These are phyloP conservation scores for Aspergillus thermomutatus DNA, from an alignment of 2,329 filamentous ascomycete genomes.

Conservation along the genomic window DNA sequence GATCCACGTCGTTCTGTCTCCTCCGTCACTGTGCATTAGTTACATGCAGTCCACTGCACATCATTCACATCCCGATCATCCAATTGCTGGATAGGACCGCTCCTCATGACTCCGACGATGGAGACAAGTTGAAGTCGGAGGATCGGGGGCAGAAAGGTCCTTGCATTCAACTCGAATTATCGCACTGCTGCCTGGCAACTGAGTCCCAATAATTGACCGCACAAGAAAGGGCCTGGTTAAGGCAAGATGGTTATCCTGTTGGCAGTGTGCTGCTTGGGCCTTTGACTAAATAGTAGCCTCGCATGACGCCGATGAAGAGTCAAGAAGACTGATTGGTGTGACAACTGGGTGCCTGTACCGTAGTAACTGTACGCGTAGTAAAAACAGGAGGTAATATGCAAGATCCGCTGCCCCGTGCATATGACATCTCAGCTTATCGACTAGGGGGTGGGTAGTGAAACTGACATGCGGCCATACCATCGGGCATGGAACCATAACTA, in stretches of 20 bases:
- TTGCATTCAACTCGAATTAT: neutral
- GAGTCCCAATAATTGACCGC: neutral
- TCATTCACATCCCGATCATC: neutral
- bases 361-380: neutral
- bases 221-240: neutral
- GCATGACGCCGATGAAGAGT: neutral
- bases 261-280: neutral
- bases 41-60: neutral
- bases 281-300: neutral
- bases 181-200: neutral
- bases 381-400: conserved; percentile 7
- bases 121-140: neutral
- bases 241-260: neutral
- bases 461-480: conserved; percentile 10
- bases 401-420: conserved; percentile 26
- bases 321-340: neutral
- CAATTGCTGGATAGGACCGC: neutral
- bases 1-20: conserved; percentile 10
- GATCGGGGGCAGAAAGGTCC: neutral
- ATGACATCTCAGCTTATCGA: conserved; percentile 30
- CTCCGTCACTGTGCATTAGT: conserved; percentile 5
- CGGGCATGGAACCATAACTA: neutral
- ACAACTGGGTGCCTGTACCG: neutral
- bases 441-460: conserved; percentile 9
- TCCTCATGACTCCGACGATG: neutral